phyloP scores from a whole-genome alignment of 1,284 basidiomycete genomes.

The Boletus sp. region DNA sequence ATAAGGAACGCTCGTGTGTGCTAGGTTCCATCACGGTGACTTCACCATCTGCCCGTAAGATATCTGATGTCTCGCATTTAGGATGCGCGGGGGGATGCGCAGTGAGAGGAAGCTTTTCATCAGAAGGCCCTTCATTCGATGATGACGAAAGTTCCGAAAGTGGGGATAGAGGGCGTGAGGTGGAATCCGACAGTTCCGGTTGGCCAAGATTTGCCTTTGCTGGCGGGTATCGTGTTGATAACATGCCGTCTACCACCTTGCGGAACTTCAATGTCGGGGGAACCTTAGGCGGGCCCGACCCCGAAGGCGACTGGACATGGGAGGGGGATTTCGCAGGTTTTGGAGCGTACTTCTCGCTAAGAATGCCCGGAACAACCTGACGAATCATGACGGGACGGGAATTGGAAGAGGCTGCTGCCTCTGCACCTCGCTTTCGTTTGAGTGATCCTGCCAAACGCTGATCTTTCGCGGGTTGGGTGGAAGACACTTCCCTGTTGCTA shows the following conservation, averaged over 20 bases:
- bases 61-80: slow-evolving; percentile 1
- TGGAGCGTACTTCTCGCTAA: slow-evolving; percentile 31
- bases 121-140: slow-evolving; percentile 19
- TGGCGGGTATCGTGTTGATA: slow-evolving; percentile 29
- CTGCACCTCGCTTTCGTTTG: slow-evolving; percentile 44
- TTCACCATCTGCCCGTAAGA: slow-evolving; percentile 1
- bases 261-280: slow-evolving; percentile 32
- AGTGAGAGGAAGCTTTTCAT: background rate
- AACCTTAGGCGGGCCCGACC: slow-evolving; percentile 24
- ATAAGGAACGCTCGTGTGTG: background rate
- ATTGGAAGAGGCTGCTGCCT: slow-evolving; percentile 26
- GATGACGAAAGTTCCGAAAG: slow-evolving; percentile 31
- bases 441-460: slow-evolving; percentile 21
- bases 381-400: slow-evolving; percentile 32
- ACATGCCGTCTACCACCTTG: slow-evolving; percentile 38
- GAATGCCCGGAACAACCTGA: slow-evolving; percentile 39
- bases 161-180: slow-evolving; percentile 16
- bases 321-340: slow-evolving; percentile 18
- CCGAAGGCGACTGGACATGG: slow-evolving; percentile 11
- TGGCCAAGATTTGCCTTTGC: slow-evolving; percentile 15
- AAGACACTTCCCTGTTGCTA: slow-evolving; percentile 28
- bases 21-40: background rate
- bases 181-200: slow-evolving; percentile 3
- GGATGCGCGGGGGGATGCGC: background rate
- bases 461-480: slow-evolving; percentile 13